Evolutionary conservation across 805 yeast species (phyloP).

Genomic region (Millerago galiae): DNA sequence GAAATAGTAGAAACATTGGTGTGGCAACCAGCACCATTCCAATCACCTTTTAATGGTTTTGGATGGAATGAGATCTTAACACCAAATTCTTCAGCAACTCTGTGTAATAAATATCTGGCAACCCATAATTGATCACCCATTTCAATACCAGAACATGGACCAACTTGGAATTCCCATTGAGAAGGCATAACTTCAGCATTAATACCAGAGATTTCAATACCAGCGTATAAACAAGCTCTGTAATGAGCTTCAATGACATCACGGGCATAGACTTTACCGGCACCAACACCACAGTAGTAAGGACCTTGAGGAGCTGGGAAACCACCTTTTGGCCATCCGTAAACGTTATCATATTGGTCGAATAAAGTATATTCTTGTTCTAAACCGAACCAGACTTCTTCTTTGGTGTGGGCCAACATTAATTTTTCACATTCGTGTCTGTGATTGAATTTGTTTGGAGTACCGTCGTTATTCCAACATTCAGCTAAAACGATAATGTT

Average conservation of each 20-base stretch:
- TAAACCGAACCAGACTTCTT: slow-evolving; percentile 93
- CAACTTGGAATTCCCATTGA: slow-evolving; percentile 99
- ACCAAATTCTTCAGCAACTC: slow-evolving; percentile 98
- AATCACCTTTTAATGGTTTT: slow-evolving; percentile 97
- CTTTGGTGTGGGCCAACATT: slow-evolving; percentile 83
- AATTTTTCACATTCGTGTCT: slow-evolving; percentile 95
- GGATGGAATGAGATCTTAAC: slow-evolving; percentile 99
- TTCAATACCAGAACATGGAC: slow-evolving; percentile 90
- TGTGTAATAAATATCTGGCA: slow-evolving; percentile 85
- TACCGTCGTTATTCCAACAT: slow-evolving; percentile 98
- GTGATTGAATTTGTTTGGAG: slow-evolving; percentile 98
- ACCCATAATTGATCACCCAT: slow-evolving; percentile 99
- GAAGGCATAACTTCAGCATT: slow-evolving; percentile 99
- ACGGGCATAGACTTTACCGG: slow-evolving; percentile 96
- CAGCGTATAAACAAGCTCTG: slow-evolving; percentile 94
- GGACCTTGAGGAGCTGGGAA: slow-evolving; percentile 99
- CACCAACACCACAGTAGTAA: slow-evolving; percentile 99
- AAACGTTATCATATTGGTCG: slow-evolving; percentile 82
- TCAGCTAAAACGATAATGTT: slow-evolving; percentile 92
- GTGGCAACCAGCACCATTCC: slow-evolving; percentile 99
- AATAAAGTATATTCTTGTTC: slow-evolving; percentile 98
- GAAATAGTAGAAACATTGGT: slow-evolving; percentile 91
- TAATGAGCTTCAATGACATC: slow-evolving; percentile 99
- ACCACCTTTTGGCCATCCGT: slow-evolving; percentile 99
- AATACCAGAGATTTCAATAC: slow-evolving; percentile 87